Evolutionary conservation across 139 green algal species (phyloP).

Genomic region (Parachlorella kessleri): DNA sequence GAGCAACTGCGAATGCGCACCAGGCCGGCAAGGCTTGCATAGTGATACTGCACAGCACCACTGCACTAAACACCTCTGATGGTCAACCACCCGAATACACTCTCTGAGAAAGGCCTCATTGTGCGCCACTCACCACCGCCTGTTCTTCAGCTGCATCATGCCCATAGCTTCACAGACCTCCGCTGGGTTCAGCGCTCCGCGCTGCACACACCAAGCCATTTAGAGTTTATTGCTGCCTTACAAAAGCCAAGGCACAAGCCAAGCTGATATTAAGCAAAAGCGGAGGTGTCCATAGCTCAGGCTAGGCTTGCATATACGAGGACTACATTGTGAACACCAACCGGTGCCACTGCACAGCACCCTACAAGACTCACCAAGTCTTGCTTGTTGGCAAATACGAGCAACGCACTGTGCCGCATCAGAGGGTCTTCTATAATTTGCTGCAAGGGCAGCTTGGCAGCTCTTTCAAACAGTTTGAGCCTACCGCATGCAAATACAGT

Average conservation of each 20-base stretch:
- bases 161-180: conserved; percentile 89
- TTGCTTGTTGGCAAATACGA: conserved; percentile 99
- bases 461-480: no score
- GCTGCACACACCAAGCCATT: conserved; percentile 19
- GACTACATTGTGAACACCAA: not conserved
- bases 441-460: conserved; percentile 28
- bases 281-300: not conserved
- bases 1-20: not conserved
- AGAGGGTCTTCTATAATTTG: conserved; percentile 91
- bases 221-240: not conserved
- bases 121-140: conserved; percentile 87
- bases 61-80: not conserved
- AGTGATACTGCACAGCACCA: not conserved
- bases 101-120: not conserved
- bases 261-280: not conserved
- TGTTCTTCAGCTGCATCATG: conserved; percentile 73
- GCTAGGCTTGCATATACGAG: not conserved
- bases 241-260: not conserved
- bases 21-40: not conserved
- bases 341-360: not conserved
- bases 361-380: conserved; percentile 52
- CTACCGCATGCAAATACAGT: no score
- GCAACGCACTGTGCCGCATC: conserved; percentile 92
- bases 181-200: conserved; percentile 65
- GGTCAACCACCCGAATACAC: not conserved